Percentiles rank a stretch among this genome's conserved stretches.
Conservation (phyloP, 2,329 filamentous ascomycete species). For the Aspergillus niger region DNA sequence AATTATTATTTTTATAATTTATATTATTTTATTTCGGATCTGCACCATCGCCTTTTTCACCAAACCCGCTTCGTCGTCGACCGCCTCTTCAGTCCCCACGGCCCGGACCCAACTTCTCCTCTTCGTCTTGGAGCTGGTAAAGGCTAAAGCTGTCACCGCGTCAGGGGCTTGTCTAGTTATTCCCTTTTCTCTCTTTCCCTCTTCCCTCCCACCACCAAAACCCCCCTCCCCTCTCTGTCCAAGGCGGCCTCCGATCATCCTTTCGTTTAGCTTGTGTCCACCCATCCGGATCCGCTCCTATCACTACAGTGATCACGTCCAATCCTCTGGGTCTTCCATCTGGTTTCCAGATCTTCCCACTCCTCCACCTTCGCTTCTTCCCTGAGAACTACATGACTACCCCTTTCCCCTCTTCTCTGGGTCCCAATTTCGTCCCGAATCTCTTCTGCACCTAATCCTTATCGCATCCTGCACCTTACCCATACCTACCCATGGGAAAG, state of each 20-base stretch:
- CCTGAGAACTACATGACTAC: conserved; percentile 31
- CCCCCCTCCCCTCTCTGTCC: background rate
- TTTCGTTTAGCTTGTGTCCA: conserved; percentile 33
- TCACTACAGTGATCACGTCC: conserved; percentile 36
- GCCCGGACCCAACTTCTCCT: conserved; percentile 24
- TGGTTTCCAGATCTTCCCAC: conserved; percentile 30
- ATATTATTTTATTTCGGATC: conserved; percentile 25
- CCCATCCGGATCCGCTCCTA: conserved; percentile 41
- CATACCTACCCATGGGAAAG: conserved; percentile 29
- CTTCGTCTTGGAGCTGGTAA: conserved; percentile 26
- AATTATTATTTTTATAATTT: conserved; percentile 11
- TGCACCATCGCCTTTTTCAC: conserved; percentile 21
- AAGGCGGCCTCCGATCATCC: conserved; percentile 23
- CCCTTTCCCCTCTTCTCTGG: conserved; percentile 26
- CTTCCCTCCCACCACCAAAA: background rate
- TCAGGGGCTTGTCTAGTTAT: conserved; percentile 32
- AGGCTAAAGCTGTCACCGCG: conserved; percentile 40
- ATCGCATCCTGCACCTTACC: conserved; percentile 27
- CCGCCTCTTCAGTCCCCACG: conserved; percentile 34
- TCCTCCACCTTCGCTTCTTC: conserved; percentile 30
- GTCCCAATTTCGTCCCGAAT: conserved; percentile 21
- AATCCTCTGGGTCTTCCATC: conserved; percentile 32
- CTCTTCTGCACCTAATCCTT: conserved; percentile 12
- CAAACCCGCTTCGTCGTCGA: conserved; percentile 25
- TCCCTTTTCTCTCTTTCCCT: conserved; percentile 6